Conservation (phyloP, 2,329 filamentous ascomycete genomes). For the Penicillium sp. region DNA sequence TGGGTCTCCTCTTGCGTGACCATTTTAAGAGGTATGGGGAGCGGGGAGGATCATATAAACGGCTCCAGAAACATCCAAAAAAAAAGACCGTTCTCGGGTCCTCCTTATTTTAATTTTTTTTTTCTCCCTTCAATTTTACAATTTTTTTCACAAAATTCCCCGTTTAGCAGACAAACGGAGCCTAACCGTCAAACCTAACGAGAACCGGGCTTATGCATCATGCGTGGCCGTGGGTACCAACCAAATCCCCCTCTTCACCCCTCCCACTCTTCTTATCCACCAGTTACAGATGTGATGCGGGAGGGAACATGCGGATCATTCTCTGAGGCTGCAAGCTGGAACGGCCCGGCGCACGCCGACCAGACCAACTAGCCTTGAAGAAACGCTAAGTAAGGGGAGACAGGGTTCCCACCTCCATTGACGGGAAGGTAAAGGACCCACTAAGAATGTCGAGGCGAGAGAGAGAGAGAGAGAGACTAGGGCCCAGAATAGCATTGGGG, state of each 20-base stretch:
- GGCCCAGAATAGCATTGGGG: slow-evolving; percentile 19
- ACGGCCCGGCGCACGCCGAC: slow-evolving; percentile 47
- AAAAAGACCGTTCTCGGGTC: slow-evolving; percentile 8
- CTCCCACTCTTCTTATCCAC: slow-evolving; percentile 28
- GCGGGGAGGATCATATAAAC: slow-evolving; percentile 40
- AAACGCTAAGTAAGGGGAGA: slow-evolving; percentile 32
- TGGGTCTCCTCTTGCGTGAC: slow-evolving; percentile 8
- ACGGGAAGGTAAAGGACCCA: neutral
- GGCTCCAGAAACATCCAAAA: slow-evolving; percentile 21
- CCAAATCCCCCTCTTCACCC: slow-evolving; percentile 17
- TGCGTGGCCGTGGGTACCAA: slow-evolving; percentile 25
- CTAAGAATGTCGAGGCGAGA: neutral
- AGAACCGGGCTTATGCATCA: slow-evolving; percentile 40
- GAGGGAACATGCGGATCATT: slow-evolving; percentile 43
- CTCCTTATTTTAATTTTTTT: no score
- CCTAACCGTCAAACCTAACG: slow-evolving; percentile 38
- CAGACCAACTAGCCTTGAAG: slow-evolving; percentile 36
- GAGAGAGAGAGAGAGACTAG: slow-evolving; percentile 1
- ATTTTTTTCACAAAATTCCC: neutral
- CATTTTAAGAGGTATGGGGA: slow-evolving; percentile 30
- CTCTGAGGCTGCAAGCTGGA: slow-evolving; percentile 45
- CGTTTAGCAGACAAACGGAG: slow-evolving; percentile 32
- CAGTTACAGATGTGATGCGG: slow-evolving; percentile 30
- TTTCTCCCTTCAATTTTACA: neutral
- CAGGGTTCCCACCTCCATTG: neutral